phyloP scores from a whole-genome alignment of 1,284 basidiomycete species.

The Crucibulum parvulum region DNA sequence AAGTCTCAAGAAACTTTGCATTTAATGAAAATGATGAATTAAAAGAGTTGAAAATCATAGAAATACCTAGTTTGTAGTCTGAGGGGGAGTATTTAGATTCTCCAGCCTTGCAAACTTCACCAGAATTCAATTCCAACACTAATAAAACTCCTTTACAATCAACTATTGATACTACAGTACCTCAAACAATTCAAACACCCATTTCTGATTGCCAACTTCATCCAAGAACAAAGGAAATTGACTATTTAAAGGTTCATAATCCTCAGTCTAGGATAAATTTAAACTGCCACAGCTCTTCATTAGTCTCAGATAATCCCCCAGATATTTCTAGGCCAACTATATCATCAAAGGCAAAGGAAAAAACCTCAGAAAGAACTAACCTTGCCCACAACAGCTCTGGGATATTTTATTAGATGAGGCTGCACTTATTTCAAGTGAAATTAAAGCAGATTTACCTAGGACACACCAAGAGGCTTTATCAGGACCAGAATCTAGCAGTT shows the following conservation, averaged over 20 bases:
- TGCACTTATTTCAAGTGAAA: not conserved
- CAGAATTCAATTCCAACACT: not conserved
- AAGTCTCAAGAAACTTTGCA: constrained; percentile 17
- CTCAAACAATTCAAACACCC: too few relatives aligned
- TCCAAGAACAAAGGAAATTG: too few relatives aligned
- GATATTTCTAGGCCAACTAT: constrained; percentile 8
- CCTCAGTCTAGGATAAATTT: too few relatives aligned
- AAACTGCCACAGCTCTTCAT: not conserved
- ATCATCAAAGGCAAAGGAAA: constrained; percentile 5
- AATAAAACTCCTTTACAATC: too few relatives aligned
- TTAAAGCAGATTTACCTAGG: not conserved
- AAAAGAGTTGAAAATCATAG: constrained; percentile 5
- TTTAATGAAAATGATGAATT: constrained; percentile 25
- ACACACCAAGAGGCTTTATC: constrained; percentile 7
- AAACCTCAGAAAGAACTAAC: not conserved
- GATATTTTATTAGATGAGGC: not conserved
- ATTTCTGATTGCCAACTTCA: too few relatives aligned
- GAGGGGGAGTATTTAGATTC: constrained; percentile 21
- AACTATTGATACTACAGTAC: too few relatives aligned
- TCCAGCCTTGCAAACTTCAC: not conserved
- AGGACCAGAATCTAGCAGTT: constrained; percentile 7
- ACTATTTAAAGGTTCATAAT: too few relatives aligned
- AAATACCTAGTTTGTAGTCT: constrained; percentile 13
- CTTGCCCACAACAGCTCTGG: not conserved
- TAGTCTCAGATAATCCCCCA: not conserved